These are phyloP conservation scores for Vigna hirtella DNA, from an alignment of 306 rosid species.

Conservation along the genomic window DNA sequence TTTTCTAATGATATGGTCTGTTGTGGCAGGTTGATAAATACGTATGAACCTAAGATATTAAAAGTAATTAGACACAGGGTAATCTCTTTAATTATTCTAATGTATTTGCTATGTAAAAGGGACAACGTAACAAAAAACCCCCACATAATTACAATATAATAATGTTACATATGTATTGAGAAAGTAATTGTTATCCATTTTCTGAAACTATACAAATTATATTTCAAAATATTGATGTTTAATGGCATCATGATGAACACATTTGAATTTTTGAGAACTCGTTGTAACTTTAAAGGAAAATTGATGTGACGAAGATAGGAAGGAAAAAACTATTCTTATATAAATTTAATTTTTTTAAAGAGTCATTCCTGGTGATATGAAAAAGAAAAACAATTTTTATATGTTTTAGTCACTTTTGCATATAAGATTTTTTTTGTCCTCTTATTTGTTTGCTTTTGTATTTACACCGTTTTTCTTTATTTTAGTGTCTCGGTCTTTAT, in stretches of 20 bases:
- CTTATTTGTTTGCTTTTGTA: background rate
- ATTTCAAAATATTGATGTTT: conserved; percentile 27
- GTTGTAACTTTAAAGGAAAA: conserved; percentile 27
- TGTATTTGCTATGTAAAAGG: background rate
- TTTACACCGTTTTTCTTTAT: background rate
- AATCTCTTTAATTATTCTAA: background rate
- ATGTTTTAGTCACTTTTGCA: no score
- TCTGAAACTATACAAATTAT: background rate
- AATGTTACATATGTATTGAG: background rate
- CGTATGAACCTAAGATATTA: background rate
- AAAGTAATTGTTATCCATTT: conserved; percentile 6
- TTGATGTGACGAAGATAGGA: background rate
- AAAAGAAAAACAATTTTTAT: no score
- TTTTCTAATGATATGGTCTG: background rate
- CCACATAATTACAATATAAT: background rate
- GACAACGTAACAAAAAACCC: background rate
- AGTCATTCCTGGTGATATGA: no score
- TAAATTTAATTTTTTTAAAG: background rate
- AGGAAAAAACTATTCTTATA: background rate
- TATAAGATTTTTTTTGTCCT: no score
- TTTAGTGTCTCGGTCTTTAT: background rate
- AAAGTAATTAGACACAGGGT: background rate
- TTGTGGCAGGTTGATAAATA: conserved; percentile 2
- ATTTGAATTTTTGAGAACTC: background rate
- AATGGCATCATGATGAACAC: background rate